These are phyloP conservation scores for Stagonosporopsis chrysanthemi DNA, from an alignment of 2,329 filamentous ascomycete species.

Conservation along the genomic window DNA sequence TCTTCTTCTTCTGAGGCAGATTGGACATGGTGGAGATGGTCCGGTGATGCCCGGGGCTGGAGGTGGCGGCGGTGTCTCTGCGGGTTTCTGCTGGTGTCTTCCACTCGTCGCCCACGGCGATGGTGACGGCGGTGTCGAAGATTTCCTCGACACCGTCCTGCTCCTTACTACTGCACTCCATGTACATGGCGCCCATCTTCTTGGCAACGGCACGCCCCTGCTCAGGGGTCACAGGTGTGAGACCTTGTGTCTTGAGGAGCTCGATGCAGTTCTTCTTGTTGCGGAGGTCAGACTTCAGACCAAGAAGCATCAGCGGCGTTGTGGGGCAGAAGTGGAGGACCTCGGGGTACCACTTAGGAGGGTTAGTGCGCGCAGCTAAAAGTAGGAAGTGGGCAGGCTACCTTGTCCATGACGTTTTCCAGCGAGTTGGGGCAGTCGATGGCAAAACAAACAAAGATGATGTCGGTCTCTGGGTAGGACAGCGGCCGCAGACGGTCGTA, in stretches of 20 bases:
- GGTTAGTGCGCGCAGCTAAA: conserved; percentile 35
- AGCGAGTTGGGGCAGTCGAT: conserved; percentile 98
- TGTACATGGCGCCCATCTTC: conserved; percentile 94
- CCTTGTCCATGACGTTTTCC: conserved; percentile 99
- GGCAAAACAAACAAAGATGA: conserved; percentile 98
- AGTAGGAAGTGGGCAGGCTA: conserved; percentile 53
- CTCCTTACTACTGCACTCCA: conserved; percentile 99
- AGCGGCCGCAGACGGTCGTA: conserved; percentile 95
- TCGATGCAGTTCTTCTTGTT: conserved; percentile 97
- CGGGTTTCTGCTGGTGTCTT: conserved; percentile 38
- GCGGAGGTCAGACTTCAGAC: conserved; percentile 95
- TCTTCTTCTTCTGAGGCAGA: conserved; percentile 41
- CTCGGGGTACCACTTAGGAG: conserved; percentile 93
- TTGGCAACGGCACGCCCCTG: conserved; percentile 87
- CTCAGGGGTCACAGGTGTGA: conserved; percentile 91
- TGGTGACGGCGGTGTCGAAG: conserved; percentile 89
- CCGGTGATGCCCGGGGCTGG: conserved; percentile 26
- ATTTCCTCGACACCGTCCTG: conserved; percentile 96
- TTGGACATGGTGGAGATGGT: conserved; percentile 34
- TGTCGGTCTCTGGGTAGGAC: conserved; percentile 96
- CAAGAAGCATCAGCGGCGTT: conserved; percentile 92
- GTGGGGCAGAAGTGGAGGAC: conserved; percentile 99
- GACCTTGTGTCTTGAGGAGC: conserved; percentile 95
- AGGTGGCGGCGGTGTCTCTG: conserved; percentile 21
- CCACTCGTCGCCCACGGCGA: conserved; percentile 77